Percentiles rank a stretch among this genome's conserved stretches.
Evolutionary conservation across 2,329 filamentous ascomycete genomes (phyloP).

Genomic region (Dactylellina parvicollis): DNA sequence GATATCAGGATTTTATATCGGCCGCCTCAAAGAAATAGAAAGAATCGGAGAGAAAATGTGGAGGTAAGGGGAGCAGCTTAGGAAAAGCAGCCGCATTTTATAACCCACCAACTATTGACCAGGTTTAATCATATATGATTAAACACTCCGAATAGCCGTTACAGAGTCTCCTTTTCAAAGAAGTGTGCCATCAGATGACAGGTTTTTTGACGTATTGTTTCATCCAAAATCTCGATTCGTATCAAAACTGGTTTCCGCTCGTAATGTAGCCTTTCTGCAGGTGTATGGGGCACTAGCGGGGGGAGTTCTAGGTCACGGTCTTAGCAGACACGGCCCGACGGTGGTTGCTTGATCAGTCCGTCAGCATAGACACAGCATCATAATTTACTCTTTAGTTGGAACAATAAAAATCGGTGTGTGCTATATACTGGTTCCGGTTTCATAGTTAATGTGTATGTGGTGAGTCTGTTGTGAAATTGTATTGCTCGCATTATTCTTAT

Average conservation of each 20-base stretch:
- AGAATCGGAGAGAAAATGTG: slow-evolving; percentile 7
- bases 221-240: slow-evolving; percentile 23
- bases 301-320: background rate
- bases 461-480: no score
- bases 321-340: slow-evolving; percentile 40
- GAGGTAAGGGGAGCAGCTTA: slow-evolving; percentile 8
- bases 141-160: slow-evolving; percentile 31
- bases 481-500: no score
- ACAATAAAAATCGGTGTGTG: background rate
- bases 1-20: no score
- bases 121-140: slow-evolving; percentile 26
- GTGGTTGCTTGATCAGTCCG: slow-evolving; percentile 39
- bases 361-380: background rate
- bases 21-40: no score
- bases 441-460: no score
- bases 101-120: slow-evolving; percentile 12
- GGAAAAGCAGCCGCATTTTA: slow-evolving; percentile 30
- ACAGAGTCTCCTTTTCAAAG: background rate
- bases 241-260: slow-evolving; percentile 6
- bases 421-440: no score
- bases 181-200: slow-evolving; percentile 19
- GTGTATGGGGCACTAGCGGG: slow-evolving; percentile 8
- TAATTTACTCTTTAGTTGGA: no score
- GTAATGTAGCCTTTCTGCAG: background rate
- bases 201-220: slow-evolving; percentile 23